phyloP scores from a whole-genome alignment of 169 alveolate genomes.

The Cryptosporidium ubiquitum region DNA sequence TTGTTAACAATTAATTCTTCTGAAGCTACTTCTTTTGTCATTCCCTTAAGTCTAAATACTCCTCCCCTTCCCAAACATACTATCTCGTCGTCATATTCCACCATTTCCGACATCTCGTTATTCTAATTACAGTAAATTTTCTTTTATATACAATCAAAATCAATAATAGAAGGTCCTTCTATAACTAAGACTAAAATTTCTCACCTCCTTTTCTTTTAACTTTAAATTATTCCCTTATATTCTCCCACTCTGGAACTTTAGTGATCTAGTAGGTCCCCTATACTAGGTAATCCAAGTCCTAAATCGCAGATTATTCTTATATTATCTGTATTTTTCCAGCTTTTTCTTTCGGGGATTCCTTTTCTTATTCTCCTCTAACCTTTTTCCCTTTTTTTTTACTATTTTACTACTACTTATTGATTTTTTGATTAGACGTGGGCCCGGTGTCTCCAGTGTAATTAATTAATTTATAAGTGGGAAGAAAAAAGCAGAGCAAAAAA shows the following conservation, averaged over 20 bases:
- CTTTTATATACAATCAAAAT: not conserved
- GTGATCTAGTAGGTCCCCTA: not conserved
- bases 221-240: not conserved
- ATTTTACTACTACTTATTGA: not conserved
- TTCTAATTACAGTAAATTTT: not conserved
- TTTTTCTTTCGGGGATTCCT: not conserved
- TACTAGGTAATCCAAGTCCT: not conserved
- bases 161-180: not conserved
- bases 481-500: not conserved
- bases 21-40: conserved; percentile 4
- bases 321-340: not conserved
- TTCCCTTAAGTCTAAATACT: conserved; percentile 31
- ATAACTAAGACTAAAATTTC: not conserved
- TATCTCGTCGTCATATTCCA: conserved; percentile 35
- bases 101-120: not conserved
- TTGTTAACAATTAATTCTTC: not conserved
- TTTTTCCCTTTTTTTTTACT: not conserved
- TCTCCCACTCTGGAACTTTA: not conserved
- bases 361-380: not conserved
- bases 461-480: not conserved
- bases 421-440: not conserved
- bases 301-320: not conserved
- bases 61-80: conserved; percentile 61
- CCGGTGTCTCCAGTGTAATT: not conserved
- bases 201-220: not conserved